Conservation (phyloP, 2,329 filamentous ascomycete species). For the Pseudogymnoascus sp. region DNA sequence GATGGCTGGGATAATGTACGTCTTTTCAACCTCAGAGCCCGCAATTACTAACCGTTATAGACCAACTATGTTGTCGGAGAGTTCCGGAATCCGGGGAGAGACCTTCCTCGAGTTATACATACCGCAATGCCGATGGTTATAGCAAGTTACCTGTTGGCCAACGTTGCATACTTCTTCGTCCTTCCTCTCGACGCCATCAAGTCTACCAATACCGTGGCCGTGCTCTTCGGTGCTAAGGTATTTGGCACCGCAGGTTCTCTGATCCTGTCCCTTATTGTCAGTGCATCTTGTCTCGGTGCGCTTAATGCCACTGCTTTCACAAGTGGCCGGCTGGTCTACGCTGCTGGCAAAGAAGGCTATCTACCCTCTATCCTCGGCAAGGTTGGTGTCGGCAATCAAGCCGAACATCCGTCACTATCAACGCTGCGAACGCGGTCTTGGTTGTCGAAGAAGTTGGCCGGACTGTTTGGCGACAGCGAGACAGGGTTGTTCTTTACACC, state of each 20-base stretch:
- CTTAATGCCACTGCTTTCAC: conserved; percentile 94
- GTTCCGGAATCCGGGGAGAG: conserved; percentile 82
- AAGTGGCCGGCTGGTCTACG: conserved; percentile 83
- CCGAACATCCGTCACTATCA: conserved; percentile 31
- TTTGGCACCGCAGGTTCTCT: conserved; percentile 79
- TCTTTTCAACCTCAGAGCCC: conserved; percentile 16
- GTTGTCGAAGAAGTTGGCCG: conserved; percentile 49
- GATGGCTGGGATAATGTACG: conserved; percentile 97
- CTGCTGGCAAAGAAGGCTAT: conserved; percentile 90
- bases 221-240: conserved; percentile 83
- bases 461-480: conserved; percentile 66
- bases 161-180: conserved; percentile 89
- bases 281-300: conserved; percentile 86
- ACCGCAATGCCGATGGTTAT: conserved; percentile 95
- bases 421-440: conserved; percentile 45
- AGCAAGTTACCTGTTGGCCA: conserved; percentile 79
- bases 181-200: conserved; percentile 74
- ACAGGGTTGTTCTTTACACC: conserved; percentile 85
- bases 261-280: conserved; percentile 79
- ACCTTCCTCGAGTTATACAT: conserved; percentile 90
- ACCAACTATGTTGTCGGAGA: conserved; percentile 97
- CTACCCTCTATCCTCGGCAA: conserved; percentile 75
- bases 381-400: conserved; percentile 57
- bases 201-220: conserved; percentile 87
- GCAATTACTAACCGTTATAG: conserved; percentile 38